Percentiles rank a stretch among this genome's conserved stretches.
phyloP scores from a whole-genome alignment of 352 stramenopile species.

The Pythium rhizo-oryzae region DNA sequence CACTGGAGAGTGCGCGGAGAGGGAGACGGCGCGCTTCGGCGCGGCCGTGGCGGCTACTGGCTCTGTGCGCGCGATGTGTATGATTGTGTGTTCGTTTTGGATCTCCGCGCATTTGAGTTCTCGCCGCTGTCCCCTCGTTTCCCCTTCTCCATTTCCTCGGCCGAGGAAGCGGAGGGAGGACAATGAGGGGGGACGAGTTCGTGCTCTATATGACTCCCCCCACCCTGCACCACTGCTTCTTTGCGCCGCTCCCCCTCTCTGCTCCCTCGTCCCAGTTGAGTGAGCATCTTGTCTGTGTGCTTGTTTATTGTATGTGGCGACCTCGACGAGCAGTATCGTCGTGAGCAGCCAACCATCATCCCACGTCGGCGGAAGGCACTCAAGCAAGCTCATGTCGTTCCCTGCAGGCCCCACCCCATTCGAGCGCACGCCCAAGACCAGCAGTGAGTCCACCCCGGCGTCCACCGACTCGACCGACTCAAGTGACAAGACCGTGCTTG shows the following conservation, averaged over 20 bases:
- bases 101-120: background rate
- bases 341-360: slow-evolving; percentile 9
- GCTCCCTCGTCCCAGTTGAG: slow-evolving; percentile 23
- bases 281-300: slow-evolving; percentile 22
- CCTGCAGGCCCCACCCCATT: slow-evolving; percentile 19
- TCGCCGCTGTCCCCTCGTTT: background rate
- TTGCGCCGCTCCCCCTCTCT: background rate
- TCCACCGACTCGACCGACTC: slow-evolving; percentile 23
- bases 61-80: slow-evolving; percentile 1
- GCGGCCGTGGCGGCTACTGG: too few species aligned
- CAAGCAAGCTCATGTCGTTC: slow-evolving; percentile 31
- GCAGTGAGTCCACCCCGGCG: slow-evolving; percentile 13
- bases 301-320: slow-evolving; percentile 32
- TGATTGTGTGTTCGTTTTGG: background rate
- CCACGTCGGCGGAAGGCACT: slow-evolving; percentile 11
- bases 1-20: slow-evolving; percentile 15
- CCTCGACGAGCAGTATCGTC: slow-evolving; percentile 27
- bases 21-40: too few species aligned
- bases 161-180: background rate
- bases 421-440: slow-evolving; percentile 18
- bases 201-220: too few species aligned
- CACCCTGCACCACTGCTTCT: background rate
- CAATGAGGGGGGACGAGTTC: too few species aligned
- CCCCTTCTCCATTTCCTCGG: background rate
- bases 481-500: background rate